Evolutionary conservation across 1,139 yeast species (phyloP).

Genomic region (Yamadazyma diospyri): DNA sequence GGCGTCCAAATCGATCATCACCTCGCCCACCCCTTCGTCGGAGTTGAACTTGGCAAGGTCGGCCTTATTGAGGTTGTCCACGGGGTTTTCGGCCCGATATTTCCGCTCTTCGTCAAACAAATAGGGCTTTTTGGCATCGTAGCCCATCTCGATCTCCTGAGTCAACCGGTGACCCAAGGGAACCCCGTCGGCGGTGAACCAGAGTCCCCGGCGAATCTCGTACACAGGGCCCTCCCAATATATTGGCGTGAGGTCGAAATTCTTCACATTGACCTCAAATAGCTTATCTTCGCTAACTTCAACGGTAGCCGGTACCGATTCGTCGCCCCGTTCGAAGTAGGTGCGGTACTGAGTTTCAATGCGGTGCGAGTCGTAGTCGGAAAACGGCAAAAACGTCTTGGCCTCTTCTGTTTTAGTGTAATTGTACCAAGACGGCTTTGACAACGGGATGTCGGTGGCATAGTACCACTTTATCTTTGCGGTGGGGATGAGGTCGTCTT

Average conservation of each 20-base stretch:
- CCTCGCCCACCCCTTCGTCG: constrained; percentile 9
- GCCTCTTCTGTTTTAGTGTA: constrained; percentile 51
- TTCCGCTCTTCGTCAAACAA: constrained; percentile 17
- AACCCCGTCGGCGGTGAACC: constrained; percentile 65
- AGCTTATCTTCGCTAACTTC: constrained; percentile 80
- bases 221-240: constrained; percentile 91
- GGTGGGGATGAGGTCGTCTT: constrained; percentile 13
- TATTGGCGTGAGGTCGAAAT: constrained; percentile 58
- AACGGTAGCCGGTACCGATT: constrained; percentile 18
- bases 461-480: constrained; percentile 61
- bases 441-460: constrained; percentile 72
- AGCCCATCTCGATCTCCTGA: constrained; percentile 57
- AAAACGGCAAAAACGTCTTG: constrained; percentile 65
- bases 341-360: constrained; percentile 40
- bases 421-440: constrained; percentile 59
- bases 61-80: constrained; percentile 8
- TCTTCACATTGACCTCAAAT: constrained; percentile 62
- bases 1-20: constrained; percentile 4
- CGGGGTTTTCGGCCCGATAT: constrained; percentile 2
- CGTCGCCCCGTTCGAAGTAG: constrained; percentile 4
- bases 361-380: constrained; percentile 55
- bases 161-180: constrained; percentile 59
- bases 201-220: constrained; percentile 79
- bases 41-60: constrained; percentile 14
- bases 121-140: constrained; percentile 32